These are phyloP conservation scores for Huntiella abstrusa DNA, from an alignment of 2,329 filamentous ascomycete genomes.

Conservation along the genomic window DNA sequence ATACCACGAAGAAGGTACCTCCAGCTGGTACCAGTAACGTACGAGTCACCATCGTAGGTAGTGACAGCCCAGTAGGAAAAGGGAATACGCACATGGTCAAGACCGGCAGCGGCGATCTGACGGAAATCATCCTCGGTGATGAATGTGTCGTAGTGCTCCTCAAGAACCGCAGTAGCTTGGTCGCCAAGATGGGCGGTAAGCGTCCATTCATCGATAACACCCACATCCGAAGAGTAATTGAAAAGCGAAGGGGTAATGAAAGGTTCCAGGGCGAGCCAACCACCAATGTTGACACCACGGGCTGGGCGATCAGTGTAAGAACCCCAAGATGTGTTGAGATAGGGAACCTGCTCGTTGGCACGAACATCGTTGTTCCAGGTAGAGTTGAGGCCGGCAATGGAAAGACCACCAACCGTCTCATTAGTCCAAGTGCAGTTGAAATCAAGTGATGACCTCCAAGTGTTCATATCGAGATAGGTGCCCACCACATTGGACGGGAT, in stretches of 20 bases:
- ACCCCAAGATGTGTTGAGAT: constrained; percentile 40
- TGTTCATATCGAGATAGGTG: constrained; percentile 48
- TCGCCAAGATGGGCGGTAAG: constrained; percentile 29
- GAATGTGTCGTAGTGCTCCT: constrained; percentile 32
- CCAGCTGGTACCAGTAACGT: constrained; percentile 20
- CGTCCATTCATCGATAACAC: constrained; percentile 31
- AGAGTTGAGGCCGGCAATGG: constrained; percentile 50
- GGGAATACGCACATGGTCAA: constrained; percentile 40
- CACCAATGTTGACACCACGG: constrained; percentile 52
- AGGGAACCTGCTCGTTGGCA: constrained; percentile 45
- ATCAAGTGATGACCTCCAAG: constrained; percentile 52
- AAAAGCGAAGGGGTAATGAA: constrained; percentile 63
- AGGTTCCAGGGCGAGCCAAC: constrained; percentile 56
- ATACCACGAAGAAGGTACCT: constrained; percentile 35
- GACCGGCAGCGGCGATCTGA: constrained; percentile 34
- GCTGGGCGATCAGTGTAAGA: constrained; percentile 46
- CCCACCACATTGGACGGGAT: constrained; percentile 38
- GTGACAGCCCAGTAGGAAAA: constrained; percentile 42
- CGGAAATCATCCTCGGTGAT: constrained; percentile 32
- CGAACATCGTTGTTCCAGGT: constrained; percentile 47
- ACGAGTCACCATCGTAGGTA: constrained; percentile 28
- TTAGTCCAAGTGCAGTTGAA: constrained; percentile 60
- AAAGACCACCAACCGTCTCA: constrained; percentile 45
- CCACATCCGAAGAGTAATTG: constrained; percentile 21
- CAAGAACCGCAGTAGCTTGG: constrained; percentile 24